Percentiles rank a stretch among this genome's conserved stretches.
Evolutionary conservation across 768 basidiomycete genomes (phyloP).

Genomic region (Ramaria rubella): DNA sequence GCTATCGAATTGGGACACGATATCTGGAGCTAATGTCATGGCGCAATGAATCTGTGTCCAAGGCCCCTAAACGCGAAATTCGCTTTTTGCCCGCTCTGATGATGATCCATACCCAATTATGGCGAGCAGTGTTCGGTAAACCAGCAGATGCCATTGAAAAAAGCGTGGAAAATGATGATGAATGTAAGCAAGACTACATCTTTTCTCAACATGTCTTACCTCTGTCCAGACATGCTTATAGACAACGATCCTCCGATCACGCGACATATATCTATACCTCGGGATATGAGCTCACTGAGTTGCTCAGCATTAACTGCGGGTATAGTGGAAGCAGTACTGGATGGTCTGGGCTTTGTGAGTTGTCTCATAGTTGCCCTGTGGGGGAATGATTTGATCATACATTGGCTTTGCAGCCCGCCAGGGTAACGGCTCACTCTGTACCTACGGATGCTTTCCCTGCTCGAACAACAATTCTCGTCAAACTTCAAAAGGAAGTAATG

Average conservation of each 20-base stretch:
- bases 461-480: conserved; percentile 94
- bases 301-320: conserved; percentile 98
- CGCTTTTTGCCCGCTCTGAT: conserved; percentile 87
- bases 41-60: conserved; percentile 69
- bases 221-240: conserved; percentile 83
- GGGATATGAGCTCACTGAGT: conserved; percentile 88
- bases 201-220: not conserved
- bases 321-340: conserved; percentile 93
- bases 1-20: conserved; percentile 85
- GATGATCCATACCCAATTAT: conserved; percentile 92
- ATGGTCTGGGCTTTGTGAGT: conserved; percentile 89
- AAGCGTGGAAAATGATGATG: conserved; percentile 93
- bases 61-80: conserved; percentile 89
- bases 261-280: conserved; percentile 86
- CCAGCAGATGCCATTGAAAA: conserved; percentile 93
- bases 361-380: conserved; percentile 1
- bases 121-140: conserved; percentile 90
- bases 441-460: conserved; percentile 73
- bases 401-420: conserved; percentile 61
- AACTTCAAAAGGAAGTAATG: conserved; percentile 86
- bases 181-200: conserved; percentile 51
- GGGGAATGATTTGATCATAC: conserved; percentile 6
- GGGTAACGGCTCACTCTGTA: conserved; percentile 94
- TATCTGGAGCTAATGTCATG: conserved; percentile 82
- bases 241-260: conserved; percentile 94